phyloP scores from a whole-genome alignment of 2,329 filamentous ascomycete species.

The Trichoderma atroviride region DNA sequence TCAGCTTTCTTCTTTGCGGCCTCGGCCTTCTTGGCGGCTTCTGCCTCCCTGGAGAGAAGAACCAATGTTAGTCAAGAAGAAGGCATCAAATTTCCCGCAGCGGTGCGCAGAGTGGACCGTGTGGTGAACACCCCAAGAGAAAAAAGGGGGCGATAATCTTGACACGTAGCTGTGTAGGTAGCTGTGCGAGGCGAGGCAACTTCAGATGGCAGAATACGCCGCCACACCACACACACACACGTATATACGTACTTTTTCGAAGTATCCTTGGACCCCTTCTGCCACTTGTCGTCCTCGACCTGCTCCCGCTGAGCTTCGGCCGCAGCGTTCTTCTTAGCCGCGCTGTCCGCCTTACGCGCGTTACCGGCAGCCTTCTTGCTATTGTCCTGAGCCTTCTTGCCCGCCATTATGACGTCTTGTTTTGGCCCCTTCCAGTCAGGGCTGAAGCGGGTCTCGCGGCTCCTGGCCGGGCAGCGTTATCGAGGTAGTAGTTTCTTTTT shows the following conservation, averaged over 20 bases:
- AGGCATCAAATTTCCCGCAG: constrained; percentile 8
- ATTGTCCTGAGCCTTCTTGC: constrained; percentile 75
- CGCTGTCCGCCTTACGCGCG: constrained; percentile 88
- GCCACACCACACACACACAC: neutral
- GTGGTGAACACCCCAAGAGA: neutral
- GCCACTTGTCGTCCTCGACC: constrained; percentile 76
- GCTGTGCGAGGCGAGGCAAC: neutral
- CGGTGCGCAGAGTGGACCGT: neutral
- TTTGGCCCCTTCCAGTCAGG: neutral
- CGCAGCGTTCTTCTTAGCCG: constrained; percentile 74
- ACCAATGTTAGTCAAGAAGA: constrained; percentile 1
- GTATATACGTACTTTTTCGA: constrained; percentile 75
- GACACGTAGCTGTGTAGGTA: constrained; percentile 7
- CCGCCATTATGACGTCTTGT: constrained; percentile 57
- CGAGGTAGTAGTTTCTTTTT: neutral
- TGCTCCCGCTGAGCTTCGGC: constrained; percentile 67
- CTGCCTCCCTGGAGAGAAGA: constrained; percentile 39
- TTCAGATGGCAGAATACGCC: neutral
- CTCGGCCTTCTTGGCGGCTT: constrained; percentile 71
- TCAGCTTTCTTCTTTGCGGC: constrained; percentile 93
- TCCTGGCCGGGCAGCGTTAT: constrained; percentile 8
- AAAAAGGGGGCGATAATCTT: neutral
- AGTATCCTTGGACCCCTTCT: constrained; percentile 80
- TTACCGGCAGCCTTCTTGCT: constrained; percentile 89
- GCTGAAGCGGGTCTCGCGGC: neutral